phyloP scores from a whole-genome alignment of 2,329 filamentous ascomycete species.

The Trichophyton verrucosum region DNA sequence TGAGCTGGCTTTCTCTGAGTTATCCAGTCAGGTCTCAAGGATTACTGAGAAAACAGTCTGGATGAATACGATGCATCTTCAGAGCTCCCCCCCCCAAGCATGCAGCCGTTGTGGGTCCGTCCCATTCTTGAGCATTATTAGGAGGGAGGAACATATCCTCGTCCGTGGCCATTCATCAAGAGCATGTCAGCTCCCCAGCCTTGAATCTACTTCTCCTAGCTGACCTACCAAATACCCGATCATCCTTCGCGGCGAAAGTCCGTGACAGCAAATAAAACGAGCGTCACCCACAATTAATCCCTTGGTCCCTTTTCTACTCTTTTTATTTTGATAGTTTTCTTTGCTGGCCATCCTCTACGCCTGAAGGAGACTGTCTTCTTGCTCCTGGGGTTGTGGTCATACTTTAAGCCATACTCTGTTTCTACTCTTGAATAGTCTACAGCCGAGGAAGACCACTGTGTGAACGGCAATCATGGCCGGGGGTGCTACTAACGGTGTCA shows the following conservation, averaged over 20 bases:
- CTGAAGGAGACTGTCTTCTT: not conserved
- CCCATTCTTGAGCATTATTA: not conserved
- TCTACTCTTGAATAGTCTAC: not conserved
- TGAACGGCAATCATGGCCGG: not conserved
- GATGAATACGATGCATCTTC: not conserved
- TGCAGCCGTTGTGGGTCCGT: not conserved
- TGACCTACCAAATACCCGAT: not conserved
- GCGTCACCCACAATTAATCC: not conserved
- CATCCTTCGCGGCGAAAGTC: not conserved
- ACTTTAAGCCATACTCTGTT: not conserved
- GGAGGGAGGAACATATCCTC: not conserved
- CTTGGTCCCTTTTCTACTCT: too few relatives aligned
- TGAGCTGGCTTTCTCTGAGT: not conserved
- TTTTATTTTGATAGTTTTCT: too few relatives aligned
- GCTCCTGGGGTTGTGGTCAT: not conserved
- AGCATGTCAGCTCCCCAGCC: not conserved
- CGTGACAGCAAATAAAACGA: not conserved
- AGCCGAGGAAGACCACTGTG: not conserved
- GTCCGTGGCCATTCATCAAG: not conserved
- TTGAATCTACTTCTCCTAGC: not conserved
- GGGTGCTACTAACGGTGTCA: conserved; percentile 3
- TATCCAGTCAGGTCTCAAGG: not conserved
- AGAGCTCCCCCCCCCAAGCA: not conserved
- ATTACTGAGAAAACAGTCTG: not conserved
- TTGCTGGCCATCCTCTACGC: not conserved